phyloP scores from a whole-genome alignment of 1,284 basidiomycete species.

The Sporisorium graminicola region DNA sequence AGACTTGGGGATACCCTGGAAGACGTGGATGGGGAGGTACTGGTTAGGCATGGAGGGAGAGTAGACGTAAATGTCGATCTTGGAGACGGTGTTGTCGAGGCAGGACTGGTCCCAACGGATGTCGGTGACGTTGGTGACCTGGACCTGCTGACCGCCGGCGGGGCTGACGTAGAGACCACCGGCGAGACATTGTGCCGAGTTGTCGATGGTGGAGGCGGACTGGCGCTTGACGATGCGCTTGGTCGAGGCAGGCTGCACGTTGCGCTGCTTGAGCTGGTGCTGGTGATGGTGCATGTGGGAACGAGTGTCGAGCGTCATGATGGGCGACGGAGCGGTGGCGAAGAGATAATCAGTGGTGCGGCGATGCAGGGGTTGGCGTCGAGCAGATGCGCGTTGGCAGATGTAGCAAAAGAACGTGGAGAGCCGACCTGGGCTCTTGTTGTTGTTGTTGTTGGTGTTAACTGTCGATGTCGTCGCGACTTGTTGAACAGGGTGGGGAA shows the following conservation, averaged over 20 bases:
- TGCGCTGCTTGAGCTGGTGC: slow-evolving; percentile 45
- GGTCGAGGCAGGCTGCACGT: slow-evolving; percentile 12
- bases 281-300: slow-evolving; percentile 43
- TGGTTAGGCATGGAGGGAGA: slow-evolving; percentile 48
- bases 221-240: slow-evolving; percentile 45
- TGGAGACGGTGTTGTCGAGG: slow-evolving; percentile 44
- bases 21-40: slow-evolving; percentile 62
- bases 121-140: slow-evolving; percentile 51
- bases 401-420: slow-evolving; percentile 25
- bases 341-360: not conserved
- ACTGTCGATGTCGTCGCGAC: slow-evolving; percentile 6
- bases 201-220: slow-evolving; percentile 46
- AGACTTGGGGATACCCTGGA: slow-evolving; percentile 52
- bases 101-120: slow-evolving; percentile 60
- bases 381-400: slow-evolving; percentile 5
- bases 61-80: slow-evolving; percentile 68
- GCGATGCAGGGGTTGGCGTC: not conserved
- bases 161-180: slow-evolving; percentile 61
- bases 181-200: slow-evolving; percentile 50
- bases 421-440: slow-evolving; percentile 34
- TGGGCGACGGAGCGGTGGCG: slow-evolving; percentile 10
- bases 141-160: slow-evolving; percentile 29
- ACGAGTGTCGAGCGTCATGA: slow-evolving; percentile 48
- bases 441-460: slow-evolving; percentile 2
- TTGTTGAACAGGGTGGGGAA: slow-evolving; percentile 4